Base-by-base conservation (phyloP, 805 yeast genomes). In the Scheffersomyces amazonensis region DNA sequence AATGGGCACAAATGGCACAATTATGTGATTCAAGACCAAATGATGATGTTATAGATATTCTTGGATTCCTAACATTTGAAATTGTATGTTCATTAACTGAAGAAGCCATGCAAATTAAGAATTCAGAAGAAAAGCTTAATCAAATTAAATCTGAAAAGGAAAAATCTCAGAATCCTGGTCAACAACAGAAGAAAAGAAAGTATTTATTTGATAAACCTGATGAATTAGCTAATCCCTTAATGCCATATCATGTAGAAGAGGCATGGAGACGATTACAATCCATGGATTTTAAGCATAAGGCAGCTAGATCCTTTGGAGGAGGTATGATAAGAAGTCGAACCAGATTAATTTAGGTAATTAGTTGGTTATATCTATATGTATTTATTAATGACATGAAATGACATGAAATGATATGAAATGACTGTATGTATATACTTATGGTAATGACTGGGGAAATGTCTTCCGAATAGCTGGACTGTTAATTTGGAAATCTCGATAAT, bases 71-170 rank as follows among this genome's bases (percentile, higher is more conserved):
- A 38, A 93, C 99, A 1, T 93, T 93, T 67, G 99, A 93, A 60
- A 89, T 91, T 59, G 99, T 93, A 2, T 95, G 98, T 53, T 82
- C 91, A 7, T 64, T 93, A 36, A 93, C 99, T 0, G 98, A 91
- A 62, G 86, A 83, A 50, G 98, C 98, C 1, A 71, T 91, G 58
- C 77, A 75, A 41, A 81, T 93, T 23, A 89, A 90, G 49, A 76
- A 75, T 37, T 73, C 78, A 18, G 89, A 87, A 53, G 83, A 81
- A 41, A 61, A 64, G 32, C 54, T 80, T 32, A 61, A 64, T 23
- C 69, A 64, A 36, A 58, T 58, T 17, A 57, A 59, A 28, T 50
- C 50, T 21, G 53, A 52, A 44, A 57, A 60, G 40, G 66, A 68
- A 41, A 47, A 57, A 32, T 13, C 7, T 27, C 30, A 13, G 11